A percentile compares a stretch with the other conserved stretches of the same genome.
Evolutionary conservation across 805 yeast species (phyloP).

Genomic region (Starmerella vaccinii): DNA sequence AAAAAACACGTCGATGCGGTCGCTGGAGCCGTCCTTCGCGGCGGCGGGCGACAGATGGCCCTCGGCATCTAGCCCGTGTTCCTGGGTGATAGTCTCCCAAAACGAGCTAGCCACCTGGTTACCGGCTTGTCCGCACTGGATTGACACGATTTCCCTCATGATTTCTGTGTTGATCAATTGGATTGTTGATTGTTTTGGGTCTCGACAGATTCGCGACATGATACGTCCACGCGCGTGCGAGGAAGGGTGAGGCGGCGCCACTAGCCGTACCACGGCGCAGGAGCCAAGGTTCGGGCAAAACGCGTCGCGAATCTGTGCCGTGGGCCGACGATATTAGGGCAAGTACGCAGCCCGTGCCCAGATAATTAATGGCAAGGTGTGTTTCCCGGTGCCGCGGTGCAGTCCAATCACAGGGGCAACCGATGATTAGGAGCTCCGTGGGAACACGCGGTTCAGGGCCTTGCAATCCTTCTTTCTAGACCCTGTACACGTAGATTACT

Average conservation of each 20-base stretch:
- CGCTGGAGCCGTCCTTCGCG: constrained; percentile 28
- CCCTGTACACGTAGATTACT: too few species aligned
- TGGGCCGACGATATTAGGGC: neutral
- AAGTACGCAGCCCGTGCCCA: neutral
- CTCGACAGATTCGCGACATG: neutral
- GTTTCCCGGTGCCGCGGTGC: too few species aligned
- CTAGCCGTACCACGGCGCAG: neutral
- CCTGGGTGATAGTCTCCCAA: constrained; percentile 33
- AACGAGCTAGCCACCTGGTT: constrained; percentile 36
- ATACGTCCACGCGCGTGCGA: too few species aligned
- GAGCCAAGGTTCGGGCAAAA: neutral
- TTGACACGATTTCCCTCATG: constrained; percentile 38
- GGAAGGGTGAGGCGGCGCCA: neutral
- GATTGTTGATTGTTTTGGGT: constrained; percentile 6
- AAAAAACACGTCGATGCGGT: constrained; percentile 71
- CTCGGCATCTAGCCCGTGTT: constrained; percentile 31
- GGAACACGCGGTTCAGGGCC: too few species aligned
- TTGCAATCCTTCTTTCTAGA: too few species aligned
- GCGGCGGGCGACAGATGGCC: constrained; percentile 26
- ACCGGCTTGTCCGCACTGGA: constrained; percentile 39
- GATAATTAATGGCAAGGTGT: neutral
- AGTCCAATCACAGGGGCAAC: too few species aligned
- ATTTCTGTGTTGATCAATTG: neutral
- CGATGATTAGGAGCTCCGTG: too few species aligned
- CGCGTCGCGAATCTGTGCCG: constrained; percentile 2